Base-by-base conservation (phyloP, 2,329 filamentous ascomycete species). In the Diaporthe batatas region DNA sequence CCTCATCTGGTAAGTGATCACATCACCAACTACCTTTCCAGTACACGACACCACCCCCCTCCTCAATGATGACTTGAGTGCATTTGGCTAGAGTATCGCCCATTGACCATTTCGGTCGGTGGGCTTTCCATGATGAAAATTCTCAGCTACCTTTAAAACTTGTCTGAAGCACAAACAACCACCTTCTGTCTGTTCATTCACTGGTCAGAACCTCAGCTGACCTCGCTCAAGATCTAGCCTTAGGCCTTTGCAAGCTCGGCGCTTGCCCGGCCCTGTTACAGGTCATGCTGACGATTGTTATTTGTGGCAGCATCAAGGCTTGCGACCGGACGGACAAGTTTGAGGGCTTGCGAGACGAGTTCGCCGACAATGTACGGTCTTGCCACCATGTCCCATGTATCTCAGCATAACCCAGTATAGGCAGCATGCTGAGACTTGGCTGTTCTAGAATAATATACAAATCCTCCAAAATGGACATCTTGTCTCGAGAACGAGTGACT, bases 71-170 rank as follows among this genome's bases (percentile, higher is more conserved):
- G 96, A 98, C 96, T 94, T 96, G 96, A 98, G 96, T 95, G 96
- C 96, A 98, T 98, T 98, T 98, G 96, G 96, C 96, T 98, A 94
- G 96, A 98, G 96, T 89, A 97, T 95, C 91, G 91, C 87, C 84
- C 86, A 62, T 87, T 86, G 84, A 86, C 81, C 83, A 79, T 86
- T 80, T 81, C 77, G 82, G 85, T 83, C 82, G 71, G 86, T 86
- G 86, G 86, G 87, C 89, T 90, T 92, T 97, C 96, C 90, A 90
- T 98, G 96, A 98, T 98, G 96, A 97, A 93, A 97, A 91, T 87
- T 91, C 93, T 96, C 92, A 94, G 96, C 96, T 98, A 98, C 96
- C 96, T 93, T 84, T 76, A 81, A 91, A 82, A 87, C 90, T 90
- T 93, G 93, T 98, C 96, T 98, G 96, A 98, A 88, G 42, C 80